Evolutionary conservation across 1,139 yeast species (phyloP), one percentile per base, ranked within the genome.

Genomic region (Hansenula lynferdii): DNA sequence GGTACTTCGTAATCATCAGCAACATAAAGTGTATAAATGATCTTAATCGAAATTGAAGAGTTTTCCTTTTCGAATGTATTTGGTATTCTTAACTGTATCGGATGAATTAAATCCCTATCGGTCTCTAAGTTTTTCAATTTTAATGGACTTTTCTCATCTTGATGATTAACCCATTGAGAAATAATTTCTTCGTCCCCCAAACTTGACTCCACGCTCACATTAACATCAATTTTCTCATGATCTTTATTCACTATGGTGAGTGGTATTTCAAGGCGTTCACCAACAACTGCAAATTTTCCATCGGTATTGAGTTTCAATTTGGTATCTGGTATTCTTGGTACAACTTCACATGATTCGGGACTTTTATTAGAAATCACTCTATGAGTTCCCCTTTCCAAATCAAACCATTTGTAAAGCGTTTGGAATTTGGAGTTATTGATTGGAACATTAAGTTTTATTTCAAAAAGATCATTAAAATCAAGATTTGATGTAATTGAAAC

Each of bases 251-350:
- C 18, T 5, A 62, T 38, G 6, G 41, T 38, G 0, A 64, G 10
- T 1, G 29, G 30, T 4, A 64, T 29, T 2, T 48, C 43, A 12
- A 56, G 43, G 0, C 24, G 38, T 35, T 62, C 63, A 6, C 66
- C 65, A 19, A 48, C 43, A 24, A 55, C 52, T 1, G 52, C 56
- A 23, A 40, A 27, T 6, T 45, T 42, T 1, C 56, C 48, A 16
- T 50, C 40, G 4, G 42, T 36, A 2, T 48, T 36, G n/a, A 47
- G 31, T 1, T 34, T 31, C 4, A 58, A 45, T 12, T 43, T 51
- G 0, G 58, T 47, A 3, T 57, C 48, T 4, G 69, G 70, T 3
- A 56, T 46, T 28, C 60, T 54, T n/a, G 69, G 68, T 4, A 59
- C 40, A 6, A 62, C 51, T 27, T 58, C 60, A 37, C 54, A 51